These are phyloP conservation scores for Venturia nashicola DNA, from an alignment of 2,329 filamentous ascomycete genomes.

Conservation along the genomic window DNA sequence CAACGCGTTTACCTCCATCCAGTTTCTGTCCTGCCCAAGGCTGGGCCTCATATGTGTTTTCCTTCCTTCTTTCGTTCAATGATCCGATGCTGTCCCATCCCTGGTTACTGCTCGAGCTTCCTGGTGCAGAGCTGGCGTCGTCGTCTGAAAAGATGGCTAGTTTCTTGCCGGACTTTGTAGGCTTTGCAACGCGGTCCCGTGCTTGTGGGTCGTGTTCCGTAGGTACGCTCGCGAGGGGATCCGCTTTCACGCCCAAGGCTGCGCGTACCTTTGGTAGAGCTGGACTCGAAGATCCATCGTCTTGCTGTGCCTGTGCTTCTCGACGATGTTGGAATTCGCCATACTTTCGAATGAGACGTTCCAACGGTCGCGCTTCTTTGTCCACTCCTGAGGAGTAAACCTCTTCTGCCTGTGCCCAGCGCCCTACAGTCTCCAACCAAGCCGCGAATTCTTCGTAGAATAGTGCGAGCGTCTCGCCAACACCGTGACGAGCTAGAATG, in stretches of 20 bases:
- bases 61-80: slow-evolving; percentile 79
- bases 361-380: slow-evolving; percentile 68
- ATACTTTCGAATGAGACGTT: slow-evolving; percentile 78
- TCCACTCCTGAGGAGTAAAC: slow-evolving; percentile 86
- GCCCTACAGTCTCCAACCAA: slow-evolving; percentile 73
- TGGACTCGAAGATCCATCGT: slow-evolving; percentile 64
- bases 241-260: slow-evolving; percentile 71
- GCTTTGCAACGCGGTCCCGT: slow-evolving; percentile 27
- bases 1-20: slow-evolving; percentile 74
- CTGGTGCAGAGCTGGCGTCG: slow-evolving; percentile 37
- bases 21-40: slow-evolving; percentile 90
- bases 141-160: slow-evolving; percentile 68
- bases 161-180: slow-evolving; percentile 59
- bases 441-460: slow-evolving; percentile 96
- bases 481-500: slow-evolving; percentile 75
- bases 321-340: slow-evolving; percentile 77
- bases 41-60: slow-evolving; percentile 74
- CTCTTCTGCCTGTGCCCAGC: slow-evolving; percentile 88
- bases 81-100: slow-evolving; percentile 92
- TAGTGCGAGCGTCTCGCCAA: slow-evolving; percentile 76
- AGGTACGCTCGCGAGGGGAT: slow-evolving; percentile 59
- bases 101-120: slow-evolving; percentile 45
- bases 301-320: slow-evolving; percentile 50
- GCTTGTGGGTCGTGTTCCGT: slow-evolving; percentile 58
- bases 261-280: slow-evolving; percentile 74